Conservation (phyloP, 2,329 filamentous ascomycete species). For the Beauveria asiatica region DNA sequence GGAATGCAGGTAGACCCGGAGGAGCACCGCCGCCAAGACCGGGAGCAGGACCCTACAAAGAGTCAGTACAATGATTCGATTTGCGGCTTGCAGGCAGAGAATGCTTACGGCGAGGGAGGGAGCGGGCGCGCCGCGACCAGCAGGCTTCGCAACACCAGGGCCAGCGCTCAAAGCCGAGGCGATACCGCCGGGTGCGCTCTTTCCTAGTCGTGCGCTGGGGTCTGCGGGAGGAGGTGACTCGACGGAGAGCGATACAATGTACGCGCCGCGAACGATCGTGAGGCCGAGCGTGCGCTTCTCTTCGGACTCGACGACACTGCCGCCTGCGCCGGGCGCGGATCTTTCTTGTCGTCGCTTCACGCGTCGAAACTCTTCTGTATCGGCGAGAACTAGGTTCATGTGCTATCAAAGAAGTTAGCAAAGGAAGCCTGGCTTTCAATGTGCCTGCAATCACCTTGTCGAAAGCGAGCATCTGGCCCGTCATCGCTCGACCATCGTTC, state of each 20-base stretch:
- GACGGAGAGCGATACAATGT: conserved; percentile 90
- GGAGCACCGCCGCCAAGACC: conserved; percentile 70
- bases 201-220: conserved; percentile 80
- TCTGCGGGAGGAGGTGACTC: conserved; percentile 94
- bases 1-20: conserved; percentile 46
- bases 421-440: neutral
- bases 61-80: conserved; percentile 15
- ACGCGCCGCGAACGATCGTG: conserved; percentile 86
- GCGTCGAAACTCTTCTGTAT: conserved; percentile 94
- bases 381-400: conserved; percentile 98
- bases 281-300: conserved; percentile 96
- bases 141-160: conserved; percentile 82
- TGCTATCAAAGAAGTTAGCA: conserved; percentile 48
- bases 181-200: conserved; percentile 59
- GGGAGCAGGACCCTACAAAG: conserved; percentile 62
- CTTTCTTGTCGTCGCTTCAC: conserved; percentile 80
- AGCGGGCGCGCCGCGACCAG: conserved; percentile 72
- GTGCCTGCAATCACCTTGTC: conserved; percentile 62
- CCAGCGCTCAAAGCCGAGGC: conserved; percentile 69
- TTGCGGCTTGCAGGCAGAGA: neutral
- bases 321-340: conserved; percentile 46
- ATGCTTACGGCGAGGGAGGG: conserved; percentile 62
- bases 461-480: conserved; percentile 95
- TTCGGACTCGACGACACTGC: conserved; percentile 72
- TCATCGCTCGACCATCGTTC: conserved; percentile 92